Conservation (phyloP, 1,139 yeast species). For the Blastobotrys capitulatus region DNA sequence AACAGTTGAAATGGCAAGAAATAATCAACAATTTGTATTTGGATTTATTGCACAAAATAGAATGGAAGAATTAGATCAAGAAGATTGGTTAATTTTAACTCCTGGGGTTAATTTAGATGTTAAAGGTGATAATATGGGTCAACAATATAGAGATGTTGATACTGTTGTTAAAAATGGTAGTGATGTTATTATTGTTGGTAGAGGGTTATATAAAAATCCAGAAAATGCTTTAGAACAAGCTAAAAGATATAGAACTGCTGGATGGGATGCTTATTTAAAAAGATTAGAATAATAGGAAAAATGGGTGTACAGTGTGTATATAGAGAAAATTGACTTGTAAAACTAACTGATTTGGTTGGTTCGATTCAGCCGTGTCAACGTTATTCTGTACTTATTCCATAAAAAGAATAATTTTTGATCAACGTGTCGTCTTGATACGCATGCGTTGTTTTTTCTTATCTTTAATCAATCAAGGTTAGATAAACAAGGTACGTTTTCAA, state of each 20-base stretch:
- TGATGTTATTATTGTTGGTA: conserved; percentile 93
- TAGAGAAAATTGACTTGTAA: background rate
- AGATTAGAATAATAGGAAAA: conserved; percentile 11
- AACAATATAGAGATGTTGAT: conserved; percentile 89
- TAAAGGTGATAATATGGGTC: conserved; percentile 95
- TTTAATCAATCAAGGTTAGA: no score
- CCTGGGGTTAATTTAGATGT: conserved; percentile 99
- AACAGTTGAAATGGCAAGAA: conserved; percentile 85
- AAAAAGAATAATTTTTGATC: background rate
- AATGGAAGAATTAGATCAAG: conserved; percentile 63
- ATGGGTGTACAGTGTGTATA: background rate
- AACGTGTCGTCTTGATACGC: no score
- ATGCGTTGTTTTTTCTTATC: no score
- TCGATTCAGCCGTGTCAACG: no score
- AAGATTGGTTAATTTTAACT: conserved; percentile 93
- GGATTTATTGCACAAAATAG: conserved; percentile 94
- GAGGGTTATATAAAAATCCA: conserved; percentile 91
- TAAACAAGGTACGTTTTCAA: no score
- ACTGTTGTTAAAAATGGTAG: conserved; percentile 80
- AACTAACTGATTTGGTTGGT: no score
- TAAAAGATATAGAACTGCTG: conserved; percentile 82
- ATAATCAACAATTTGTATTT: conserved; percentile 82
- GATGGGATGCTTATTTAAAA: conserved; percentile 75
- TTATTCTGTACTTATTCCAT: no score
- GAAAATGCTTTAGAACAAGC: conserved; percentile 79